Conservation (phyloP, 768 basidiomycete species). For the Coprinopsis marcescibilis region DNA sequence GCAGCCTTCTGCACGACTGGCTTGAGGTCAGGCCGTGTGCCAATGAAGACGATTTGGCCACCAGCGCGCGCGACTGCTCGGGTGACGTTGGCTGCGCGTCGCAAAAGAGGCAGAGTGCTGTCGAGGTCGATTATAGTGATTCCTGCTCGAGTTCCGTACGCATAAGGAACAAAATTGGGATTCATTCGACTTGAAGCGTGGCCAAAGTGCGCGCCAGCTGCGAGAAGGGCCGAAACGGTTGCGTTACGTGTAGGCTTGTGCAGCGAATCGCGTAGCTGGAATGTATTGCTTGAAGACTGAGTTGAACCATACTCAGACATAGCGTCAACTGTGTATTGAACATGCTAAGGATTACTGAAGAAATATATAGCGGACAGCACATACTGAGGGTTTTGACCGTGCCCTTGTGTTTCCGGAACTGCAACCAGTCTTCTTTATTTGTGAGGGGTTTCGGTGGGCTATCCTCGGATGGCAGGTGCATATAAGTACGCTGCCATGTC, state of each 20-base stretch:
- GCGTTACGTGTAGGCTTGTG: constrained; percentile 62
- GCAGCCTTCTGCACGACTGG: constrained; percentile 74
- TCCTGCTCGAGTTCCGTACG: constrained; percentile 86
- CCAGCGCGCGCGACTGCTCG: constrained; percentile 75
- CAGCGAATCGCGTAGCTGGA: constrained; percentile 66
- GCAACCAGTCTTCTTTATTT: constrained; percentile 72
- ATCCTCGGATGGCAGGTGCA: constrained; percentile 18
- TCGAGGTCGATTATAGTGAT: constrained; percentile 94
- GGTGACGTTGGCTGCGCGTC: constrained; percentile 84
- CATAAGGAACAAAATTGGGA: constrained; percentile 85
- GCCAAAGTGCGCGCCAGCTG: constrained; percentile 91
- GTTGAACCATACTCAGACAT: constrained; percentile 75
- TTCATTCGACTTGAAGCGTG: constrained; percentile 82
- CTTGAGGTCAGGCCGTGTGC: constrained; percentile 76
- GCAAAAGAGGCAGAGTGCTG: constrained; percentile 84
- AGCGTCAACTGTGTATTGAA: constrained; percentile 42
- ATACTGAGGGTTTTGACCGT: constrained; percentile 52
- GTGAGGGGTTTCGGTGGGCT: constrained; percentile 38
- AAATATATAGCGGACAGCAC: constrained; percentile 16
- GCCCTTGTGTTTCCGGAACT: constrained; percentile 54
- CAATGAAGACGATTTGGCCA: constrained; percentile 86
- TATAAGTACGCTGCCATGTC: constrained; percentile 18
- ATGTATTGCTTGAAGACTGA: constrained; percentile 59
- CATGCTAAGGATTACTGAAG: constrained; percentile 12
- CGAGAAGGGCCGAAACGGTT: constrained; percentile 85